Conservation (phyloP, 163 green algal species). For the Chlamydomonas reinhardtii region DNA sequence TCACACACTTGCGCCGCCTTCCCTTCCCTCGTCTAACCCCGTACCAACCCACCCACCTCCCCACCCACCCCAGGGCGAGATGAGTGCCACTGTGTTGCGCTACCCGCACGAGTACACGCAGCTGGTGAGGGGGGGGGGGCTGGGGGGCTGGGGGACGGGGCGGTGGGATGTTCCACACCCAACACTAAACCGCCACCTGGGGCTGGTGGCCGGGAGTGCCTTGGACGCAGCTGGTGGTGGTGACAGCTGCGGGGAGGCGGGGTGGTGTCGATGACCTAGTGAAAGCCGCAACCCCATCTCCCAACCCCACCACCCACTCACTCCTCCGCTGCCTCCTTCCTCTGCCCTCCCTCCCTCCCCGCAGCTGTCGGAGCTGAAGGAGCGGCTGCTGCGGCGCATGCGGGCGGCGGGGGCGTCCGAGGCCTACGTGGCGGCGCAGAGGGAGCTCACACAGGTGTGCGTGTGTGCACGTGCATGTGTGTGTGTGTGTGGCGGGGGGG, state of each 20-base stretch:
- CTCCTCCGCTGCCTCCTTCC: too few species aligned
- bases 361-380: slow-evolving; percentile 28
- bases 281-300: too few species aligned
- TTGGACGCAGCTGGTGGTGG: too few species aligned
- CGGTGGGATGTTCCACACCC: too few species aligned
- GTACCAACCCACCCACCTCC: not conserved
- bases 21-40: too few species aligned
- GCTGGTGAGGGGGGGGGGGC: not conserved
- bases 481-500: not conserved
- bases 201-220: not conserved
- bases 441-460: slow-evolving; percentile 5
- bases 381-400: slow-evolving; percentile 17
- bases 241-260: too few species aligned
- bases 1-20: too few species aligned
- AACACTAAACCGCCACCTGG: too few species aligned
- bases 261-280: too few species aligned
- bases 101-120: slow-evolving; percentile 33
- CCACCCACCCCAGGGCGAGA: slow-evolving; percentile 48
- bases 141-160: too few species aligned
- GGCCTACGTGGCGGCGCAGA: not conserved
- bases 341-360: too few species aligned
- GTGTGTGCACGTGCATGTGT: not conserved
- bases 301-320: too few species aligned
- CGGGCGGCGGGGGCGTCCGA: not conserved
- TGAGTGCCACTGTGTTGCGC: slow-evolving; percentile 58